These are phyloP conservation scores for Cyclocybe cylindracea DNA, from an alignment of 768 basidiomycete genomes.

Conservation along the genomic window DNA sequence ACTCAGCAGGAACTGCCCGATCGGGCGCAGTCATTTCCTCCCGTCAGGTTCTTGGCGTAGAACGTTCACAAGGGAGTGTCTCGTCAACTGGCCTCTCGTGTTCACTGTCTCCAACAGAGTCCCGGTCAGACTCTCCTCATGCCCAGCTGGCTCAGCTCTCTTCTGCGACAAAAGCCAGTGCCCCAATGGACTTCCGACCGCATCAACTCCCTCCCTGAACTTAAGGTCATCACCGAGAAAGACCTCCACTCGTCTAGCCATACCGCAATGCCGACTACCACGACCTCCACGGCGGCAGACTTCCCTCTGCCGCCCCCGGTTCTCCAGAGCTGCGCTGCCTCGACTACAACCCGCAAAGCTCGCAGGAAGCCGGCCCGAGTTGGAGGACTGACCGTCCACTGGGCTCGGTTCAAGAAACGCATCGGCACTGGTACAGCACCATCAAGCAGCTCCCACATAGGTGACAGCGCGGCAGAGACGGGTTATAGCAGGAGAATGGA, in stretches of 20 bases:
- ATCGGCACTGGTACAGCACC: conserved; percentile 58
- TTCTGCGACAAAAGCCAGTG: not conserved
- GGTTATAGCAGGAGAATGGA: conserved; percentile 30
- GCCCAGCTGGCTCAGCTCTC: conserved; percentile 22
- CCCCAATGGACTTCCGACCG: conserved; percentile 1
- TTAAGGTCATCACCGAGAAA: conserved; percentile 16
- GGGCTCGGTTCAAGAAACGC: conserved; percentile 53
- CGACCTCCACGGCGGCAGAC: conserved; percentile 26
- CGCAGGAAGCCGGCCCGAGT: conserved; percentile 40
- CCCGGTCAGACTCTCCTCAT: conserved; percentile 11
- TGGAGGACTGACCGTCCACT: conserved; percentile 38
- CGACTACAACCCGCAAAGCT: conserved; percentile 24
- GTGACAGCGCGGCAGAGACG: conserved; percentile 47
- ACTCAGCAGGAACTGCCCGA: not conserved
- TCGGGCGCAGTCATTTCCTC: not conserved
- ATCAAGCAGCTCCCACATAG: conserved; percentile 53
- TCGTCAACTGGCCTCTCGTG: conserved; percentile 10
- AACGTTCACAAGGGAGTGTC: conserved; percentile 17
- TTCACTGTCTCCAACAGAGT: not conserved
- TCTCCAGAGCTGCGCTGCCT: conserved; percentile 26
- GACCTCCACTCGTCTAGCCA: conserved; percentile 8
- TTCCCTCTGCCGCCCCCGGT: conserved; percentile 44
- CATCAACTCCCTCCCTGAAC: conserved; percentile 14
- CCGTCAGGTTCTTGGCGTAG: not conserved
- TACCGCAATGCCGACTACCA: conserved; percentile 20